Evolutionary conservation across 148 eudicot genomes (phyloP).

Genomic region (Rhododendron ferrugineum): DNA sequence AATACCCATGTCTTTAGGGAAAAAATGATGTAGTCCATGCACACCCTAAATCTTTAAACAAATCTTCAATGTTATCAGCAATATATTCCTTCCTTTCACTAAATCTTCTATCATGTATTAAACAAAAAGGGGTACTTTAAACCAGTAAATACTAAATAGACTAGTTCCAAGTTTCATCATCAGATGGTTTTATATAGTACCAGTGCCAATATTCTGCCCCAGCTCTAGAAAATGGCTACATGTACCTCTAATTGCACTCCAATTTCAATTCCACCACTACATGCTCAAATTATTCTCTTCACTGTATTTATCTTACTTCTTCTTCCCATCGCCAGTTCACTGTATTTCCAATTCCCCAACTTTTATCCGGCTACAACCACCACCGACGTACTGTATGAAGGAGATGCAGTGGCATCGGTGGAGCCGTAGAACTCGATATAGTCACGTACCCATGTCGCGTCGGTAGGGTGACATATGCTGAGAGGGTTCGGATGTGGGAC

Average conservation of each 20-base stretch:
- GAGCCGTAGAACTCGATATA: conserved; percentile 29
- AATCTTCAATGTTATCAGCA: not conserved
- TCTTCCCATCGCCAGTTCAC: conserved; percentile 8
- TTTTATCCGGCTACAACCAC: conserved; percentile 12
- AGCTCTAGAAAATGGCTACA: conserved; percentile 3
- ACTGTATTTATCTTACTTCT: not conserved
- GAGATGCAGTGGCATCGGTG: conserved; percentile 35
- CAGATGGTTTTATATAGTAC: not conserved
- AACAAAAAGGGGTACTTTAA: not conserved
- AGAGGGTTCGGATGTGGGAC: conserved; percentile 32
- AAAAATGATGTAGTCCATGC: not conserved
- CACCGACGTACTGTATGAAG: conserved; percentile 28
- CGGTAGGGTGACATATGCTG: conserved; percentile 29
- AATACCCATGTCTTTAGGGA: not conserved
- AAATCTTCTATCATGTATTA: not conserved
- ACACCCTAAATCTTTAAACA: not conserved
- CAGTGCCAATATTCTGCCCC: not conserved
- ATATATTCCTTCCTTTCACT: not conserved
- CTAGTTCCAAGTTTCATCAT: not conserved
- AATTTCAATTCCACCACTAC: not conserved
- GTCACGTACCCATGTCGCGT: conserved; percentile 20
- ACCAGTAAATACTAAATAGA: not conserved
- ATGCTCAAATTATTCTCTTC: conserved; percentile 3
- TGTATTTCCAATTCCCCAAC: conserved; percentile 18
- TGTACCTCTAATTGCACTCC: not conserved